Evolutionary conservation across 768 basidiomycete genomes (phyloP), one percentile per base, ranked within the genome.

Genomic region (Boletus fagicola): DNA sequence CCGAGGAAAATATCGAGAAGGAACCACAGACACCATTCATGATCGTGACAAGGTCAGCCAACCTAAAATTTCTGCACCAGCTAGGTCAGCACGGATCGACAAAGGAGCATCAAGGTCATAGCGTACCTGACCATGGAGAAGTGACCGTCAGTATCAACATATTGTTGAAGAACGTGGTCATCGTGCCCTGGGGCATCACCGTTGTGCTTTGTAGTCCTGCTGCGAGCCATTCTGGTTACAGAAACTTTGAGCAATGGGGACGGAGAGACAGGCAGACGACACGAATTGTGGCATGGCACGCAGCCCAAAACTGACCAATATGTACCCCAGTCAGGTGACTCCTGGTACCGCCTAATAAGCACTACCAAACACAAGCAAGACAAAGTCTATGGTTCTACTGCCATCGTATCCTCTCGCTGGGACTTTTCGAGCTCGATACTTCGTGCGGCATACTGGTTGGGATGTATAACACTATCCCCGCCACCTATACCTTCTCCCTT

Each of bases 1-100:
- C 94, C 7, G 92, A 94, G 38, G 88, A 91, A 74, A 98, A 94
- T 70, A 99, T 83, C 28, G 94, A 98, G 65, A 96, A 88, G 18
- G 91, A 90, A 56, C 97, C 97, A 76, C 97, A 99, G 73, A 98
- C 89, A 45, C 97, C 97, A 71, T 99, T 99, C 88, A 95, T 94
- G 62, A 99, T 94, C 36, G 97, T 99, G 65, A 99, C 94, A 51
- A 97, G 82, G 78, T 99, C 97, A 62, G 97, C 97, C 28, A 98
- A 83, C 52, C 95, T 92, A 71, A 99, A 99, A 74, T 98, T 98
- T 65, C 97, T 97, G 65, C 44, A 59, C 54, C 51, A 40, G 42
- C 45, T 40, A 39, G 53, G 58, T 62, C 51, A 65, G 61, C 50
- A 60, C 49, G 51, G 60, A 72, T 57, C 51, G 53, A 46, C 50